Evolutionary conservation across 1,284 basidiomycete species (phyloP).

Genomic region (Marasmius tenuissimus): DNA sequence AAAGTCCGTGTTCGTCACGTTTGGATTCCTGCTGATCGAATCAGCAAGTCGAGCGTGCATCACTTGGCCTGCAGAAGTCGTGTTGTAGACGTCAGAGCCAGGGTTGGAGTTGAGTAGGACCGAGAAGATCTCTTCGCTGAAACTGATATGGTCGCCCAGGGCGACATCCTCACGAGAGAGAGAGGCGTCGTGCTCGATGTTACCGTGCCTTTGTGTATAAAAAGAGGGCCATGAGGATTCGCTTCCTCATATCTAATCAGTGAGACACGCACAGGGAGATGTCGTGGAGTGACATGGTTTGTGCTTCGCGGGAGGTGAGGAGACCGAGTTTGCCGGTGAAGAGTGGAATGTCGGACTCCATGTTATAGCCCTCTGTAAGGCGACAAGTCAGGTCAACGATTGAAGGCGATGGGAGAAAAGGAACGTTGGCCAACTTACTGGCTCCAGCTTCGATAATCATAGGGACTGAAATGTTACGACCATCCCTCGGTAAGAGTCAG

Average conservation of each 20-base stretch:
- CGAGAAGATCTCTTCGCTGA: constrained; percentile 13
- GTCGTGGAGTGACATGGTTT: constrained; percentile 13
- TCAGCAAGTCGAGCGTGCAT: constrained; percentile 1
- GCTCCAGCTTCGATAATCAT: constrained; percentile 12
- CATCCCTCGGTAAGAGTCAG: constrained; percentile 18
- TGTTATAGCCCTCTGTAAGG: constrained; percentile 5
- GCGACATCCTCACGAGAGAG: constrained; percentile 17
- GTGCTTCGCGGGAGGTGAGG: constrained; percentile 7
- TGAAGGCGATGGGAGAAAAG: neutral
- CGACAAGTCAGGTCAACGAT: neutral
- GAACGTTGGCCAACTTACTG: neutral
- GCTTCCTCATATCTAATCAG: neutral
- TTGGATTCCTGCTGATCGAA: constrained; percentile 1
- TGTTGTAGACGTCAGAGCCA: neutral
- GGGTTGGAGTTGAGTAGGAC: neutral
- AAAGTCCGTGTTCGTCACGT: neutral
- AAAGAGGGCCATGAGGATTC: neutral
- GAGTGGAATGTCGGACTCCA: constrained; percentile 5
- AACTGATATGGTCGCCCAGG: constrained; percentile 18
- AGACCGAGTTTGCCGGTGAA: constrained; percentile 14
- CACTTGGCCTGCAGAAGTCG: constrained; percentile 5
- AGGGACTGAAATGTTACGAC: constrained; percentile 16
- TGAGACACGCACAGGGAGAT: constrained; percentile 11
- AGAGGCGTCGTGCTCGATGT: constrained; percentile 24
- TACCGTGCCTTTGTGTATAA: constrained; percentile 12